phyloP scores from a whole-genome alignment of 768 basidiomycete genomes.

The Hirschioporus abietinus region DNA sequence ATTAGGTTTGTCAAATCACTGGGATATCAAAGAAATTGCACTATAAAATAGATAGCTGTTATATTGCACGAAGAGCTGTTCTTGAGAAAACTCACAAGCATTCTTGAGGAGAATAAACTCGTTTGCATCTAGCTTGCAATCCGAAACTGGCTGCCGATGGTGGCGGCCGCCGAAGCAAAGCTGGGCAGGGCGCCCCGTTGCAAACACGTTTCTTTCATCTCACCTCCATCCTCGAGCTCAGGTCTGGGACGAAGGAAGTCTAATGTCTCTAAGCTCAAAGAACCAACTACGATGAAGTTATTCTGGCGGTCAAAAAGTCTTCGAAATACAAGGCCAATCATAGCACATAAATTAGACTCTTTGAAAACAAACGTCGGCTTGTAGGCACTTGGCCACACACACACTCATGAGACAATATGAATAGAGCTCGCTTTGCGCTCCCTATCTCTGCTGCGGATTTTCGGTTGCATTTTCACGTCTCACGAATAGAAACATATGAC shows the following conservation, averaged over 20 bases:
- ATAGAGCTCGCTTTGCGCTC: background rate
- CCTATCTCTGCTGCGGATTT: background rate
- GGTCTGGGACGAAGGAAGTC: background rate
- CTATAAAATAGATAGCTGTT: background rate
- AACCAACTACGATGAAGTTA: background rate
- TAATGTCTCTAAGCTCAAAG: background rate
- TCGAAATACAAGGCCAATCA: background rate
- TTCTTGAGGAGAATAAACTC: background rate
- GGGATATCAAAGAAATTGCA: background rate
- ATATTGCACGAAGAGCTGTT: background rate
- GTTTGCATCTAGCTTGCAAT: background rate
- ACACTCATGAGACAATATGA: background rate
- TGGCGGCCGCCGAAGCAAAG: background rate
- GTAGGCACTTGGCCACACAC: background rate
- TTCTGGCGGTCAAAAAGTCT: background rate
- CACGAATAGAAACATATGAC: background rate
- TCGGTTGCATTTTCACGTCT: background rate
- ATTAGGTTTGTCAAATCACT: background rate
- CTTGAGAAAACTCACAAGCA: no score
- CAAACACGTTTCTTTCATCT: conserved; percentile 1
- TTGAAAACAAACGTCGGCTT: background rate
- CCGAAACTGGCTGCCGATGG: background rate
- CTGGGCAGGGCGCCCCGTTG: background rate
- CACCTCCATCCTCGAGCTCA: background rate
- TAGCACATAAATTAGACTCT: no score